Evolutionary conservation across 2,329 filamentous ascomycete genomes (phyloP).

Genomic region (Paraconiothyrium brasiliense): DNA sequence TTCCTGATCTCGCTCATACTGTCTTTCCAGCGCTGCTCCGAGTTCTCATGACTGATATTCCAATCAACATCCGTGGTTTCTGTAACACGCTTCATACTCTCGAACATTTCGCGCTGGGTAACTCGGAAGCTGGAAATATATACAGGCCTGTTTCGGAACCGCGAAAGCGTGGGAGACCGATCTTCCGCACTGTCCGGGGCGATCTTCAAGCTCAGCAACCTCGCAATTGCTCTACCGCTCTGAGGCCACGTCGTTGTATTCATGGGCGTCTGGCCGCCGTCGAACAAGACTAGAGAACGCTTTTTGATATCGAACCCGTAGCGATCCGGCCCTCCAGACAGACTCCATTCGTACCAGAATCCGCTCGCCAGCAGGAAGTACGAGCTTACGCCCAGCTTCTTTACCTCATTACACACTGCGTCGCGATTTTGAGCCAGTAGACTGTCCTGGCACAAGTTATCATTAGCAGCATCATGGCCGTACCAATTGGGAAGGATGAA

Average conservation of each 20-base stretch:
- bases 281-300: constrained; percentile 18
- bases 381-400: constrained; percentile 27
- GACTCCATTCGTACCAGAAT: constrained; percentile 40
- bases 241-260: constrained; percentile 45
- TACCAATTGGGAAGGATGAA: constrained; percentile 50
- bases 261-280: constrained; percentile 32
- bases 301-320: constrained; percentile 38
- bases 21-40: constrained; percentile 29
- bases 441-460: constrained; percentile 15
- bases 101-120: constrained; percentile 51
- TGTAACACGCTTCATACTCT: constrained; percentile 44
- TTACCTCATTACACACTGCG: constrained; percentile 22
- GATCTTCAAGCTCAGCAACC: constrained; percentile 44
- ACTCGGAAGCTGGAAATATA: constrained; percentile 50
- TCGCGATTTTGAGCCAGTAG: constrained; percentile 2
- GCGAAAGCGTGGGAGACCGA: constrained; percentile 22
- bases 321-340: constrained; percentile 18
- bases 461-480: constrained; percentile 36
- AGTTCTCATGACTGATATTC: constrained; percentile 36
- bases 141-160: constrained; percentile 44
- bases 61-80: constrained; percentile 48
- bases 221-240: constrained; percentile 44
- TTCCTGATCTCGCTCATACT: constrained; percentile 13
- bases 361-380: constrained; percentile 29
- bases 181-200: constrained; percentile 24